Conservation (phyloP, 768 basidiomycete genomes). For the Coprinopsis marcescibilis region DNA sequence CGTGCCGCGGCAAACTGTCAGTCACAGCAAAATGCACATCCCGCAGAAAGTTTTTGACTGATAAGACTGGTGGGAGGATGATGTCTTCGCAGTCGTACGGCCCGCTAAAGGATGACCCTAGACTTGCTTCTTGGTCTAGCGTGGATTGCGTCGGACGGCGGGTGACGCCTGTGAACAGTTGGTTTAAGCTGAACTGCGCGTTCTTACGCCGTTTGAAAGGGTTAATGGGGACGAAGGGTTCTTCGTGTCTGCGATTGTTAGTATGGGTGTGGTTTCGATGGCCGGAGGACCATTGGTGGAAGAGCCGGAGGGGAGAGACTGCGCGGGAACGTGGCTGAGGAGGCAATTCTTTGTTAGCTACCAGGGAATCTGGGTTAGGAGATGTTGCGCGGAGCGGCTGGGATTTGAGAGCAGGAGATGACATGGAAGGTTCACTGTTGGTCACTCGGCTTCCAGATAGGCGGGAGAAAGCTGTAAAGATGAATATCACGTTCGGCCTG, state of each 20-base stretch:
- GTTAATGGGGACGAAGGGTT: conserved; percentile 51
- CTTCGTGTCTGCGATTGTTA: conserved; percentile 34
- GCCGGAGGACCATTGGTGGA: conserved; percentile 48
- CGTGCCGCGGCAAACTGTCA: conserved; percentile 37
- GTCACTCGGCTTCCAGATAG: neutral
- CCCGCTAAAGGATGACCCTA: conserved; percentile 18
- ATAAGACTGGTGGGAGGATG: conserved; percentile 17
- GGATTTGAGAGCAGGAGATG: conserved; percentile 15
- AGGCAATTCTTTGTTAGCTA: too few relatives aligned
- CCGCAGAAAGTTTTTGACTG: conserved; percentile 16
- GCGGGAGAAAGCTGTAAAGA: neutral
- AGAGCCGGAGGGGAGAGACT: conserved; percentile 54
- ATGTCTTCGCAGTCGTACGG: conserved; percentile 26
- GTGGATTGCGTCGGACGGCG: conserved; percentile 24
- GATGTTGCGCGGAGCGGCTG: conserved; percentile 14
- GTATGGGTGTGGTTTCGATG: conserved; percentile 37
- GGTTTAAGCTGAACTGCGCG: conserved; percentile 15
- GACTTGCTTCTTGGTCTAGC: conserved; percentile 13
- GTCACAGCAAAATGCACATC: conserved; percentile 24
- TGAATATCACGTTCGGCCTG: neutral
- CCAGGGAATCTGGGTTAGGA: conserved; percentile 10
- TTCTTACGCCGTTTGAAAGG: conserved; percentile 45
- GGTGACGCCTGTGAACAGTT: conserved; percentile 16
- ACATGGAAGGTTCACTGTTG: conserved; percentile 1
- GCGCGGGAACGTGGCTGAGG: conserved; percentile 49